Evolutionary conservation across 2,329 filamentous ascomycete species (phyloP).

Genomic region (Botrytis paeoniae): DNA sequence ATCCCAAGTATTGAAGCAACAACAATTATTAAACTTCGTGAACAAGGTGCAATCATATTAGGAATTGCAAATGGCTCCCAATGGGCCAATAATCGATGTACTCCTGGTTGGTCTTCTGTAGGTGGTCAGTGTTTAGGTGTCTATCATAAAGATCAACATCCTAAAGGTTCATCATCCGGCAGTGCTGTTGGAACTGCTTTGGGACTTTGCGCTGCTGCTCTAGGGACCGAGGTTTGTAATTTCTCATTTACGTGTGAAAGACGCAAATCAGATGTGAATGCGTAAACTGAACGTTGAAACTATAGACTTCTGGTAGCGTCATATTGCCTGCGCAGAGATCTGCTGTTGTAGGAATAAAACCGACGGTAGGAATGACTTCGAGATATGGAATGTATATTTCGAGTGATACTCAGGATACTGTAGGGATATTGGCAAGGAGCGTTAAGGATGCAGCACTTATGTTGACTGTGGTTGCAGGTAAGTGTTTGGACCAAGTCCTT

Average conservation of each 20-base stretch:
- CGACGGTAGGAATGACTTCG: slow-evolving; percentile 61
- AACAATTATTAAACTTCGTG: slow-evolving; percentile 37
- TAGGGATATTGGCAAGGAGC: slow-evolving; percentile 48
- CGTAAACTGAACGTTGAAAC: slow-evolving; percentile 8
- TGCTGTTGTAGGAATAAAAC: slow-evolving; percentile 64
- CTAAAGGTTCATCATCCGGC: slow-evolving; percentile 18
- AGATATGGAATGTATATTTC: slow-evolving; percentile 62
- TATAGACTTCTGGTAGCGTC: slow-evolving; percentile 54
- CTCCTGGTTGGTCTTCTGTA: slow-evolving; percentile 59
- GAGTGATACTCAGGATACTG: slow-evolving; percentile 58
- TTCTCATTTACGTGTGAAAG: background rate
- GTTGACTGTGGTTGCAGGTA: slow-evolving; percentile 59
- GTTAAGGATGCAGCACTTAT: slow-evolving; percentile 63
- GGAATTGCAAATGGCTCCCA: slow-evolving; percentile 45
- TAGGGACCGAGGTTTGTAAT: slow-evolving; percentile 54
- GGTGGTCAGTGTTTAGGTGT: slow-evolving; percentile 59
- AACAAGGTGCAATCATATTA: slow-evolving; percentile 22
- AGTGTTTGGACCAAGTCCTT: slow-evolving; percentile 15
- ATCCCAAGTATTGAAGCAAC: slow-evolving; percentile 51
- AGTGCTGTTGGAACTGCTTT: slow-evolving; percentile 20
- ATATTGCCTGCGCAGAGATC: slow-evolving; percentile 51
- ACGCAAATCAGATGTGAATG: slow-evolving; percentile 7
- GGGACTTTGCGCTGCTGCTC: slow-evolving; percentile 17
- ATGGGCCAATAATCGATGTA: slow-evolving; percentile 52
- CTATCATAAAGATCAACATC: slow-evolving; percentile 41